These are phyloP conservation scores for Wickerhamia fluorescens DNA, from an alignment of 805 yeast species.

Conservation along the genomic window DNA sequence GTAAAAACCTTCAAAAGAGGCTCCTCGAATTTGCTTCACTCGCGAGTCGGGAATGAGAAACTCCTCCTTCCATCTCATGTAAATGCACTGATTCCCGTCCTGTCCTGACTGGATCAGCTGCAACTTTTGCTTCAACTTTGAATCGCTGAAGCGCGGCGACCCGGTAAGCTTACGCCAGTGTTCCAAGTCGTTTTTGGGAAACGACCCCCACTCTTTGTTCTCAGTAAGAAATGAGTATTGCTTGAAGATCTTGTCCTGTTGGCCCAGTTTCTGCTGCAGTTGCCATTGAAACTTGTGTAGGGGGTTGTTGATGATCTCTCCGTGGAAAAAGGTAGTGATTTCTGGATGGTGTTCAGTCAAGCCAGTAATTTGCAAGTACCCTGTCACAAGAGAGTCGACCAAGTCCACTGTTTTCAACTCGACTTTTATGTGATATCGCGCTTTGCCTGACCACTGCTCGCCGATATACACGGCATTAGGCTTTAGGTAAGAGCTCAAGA, in stretches of 20 bases:
- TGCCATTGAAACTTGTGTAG: constrained; percentile 18
- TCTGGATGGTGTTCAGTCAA: constrained; percentile 55
- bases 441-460: constrained; percentile 61
- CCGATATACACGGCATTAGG: constrained; percentile 62
- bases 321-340: constrained; percentile 65
- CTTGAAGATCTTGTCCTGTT: constrained; percentile 9
- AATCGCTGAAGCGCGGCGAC: constrained; percentile 43
- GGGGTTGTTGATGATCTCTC: constrained; percentile 58
- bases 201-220: constrained; percentile 51
- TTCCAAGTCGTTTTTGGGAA: constrained; percentile 36
- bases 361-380: constrained; percentile 60
- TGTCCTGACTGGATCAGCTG: constrained; percentile 22
- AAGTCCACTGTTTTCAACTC: constrained; percentile 67
- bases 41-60: constrained; percentile 76
- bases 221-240: constrained; percentile 50
- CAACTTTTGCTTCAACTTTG: constrained; percentile 20
- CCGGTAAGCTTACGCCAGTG: constrained; percentile 45
- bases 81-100: constrained; percentile 37
- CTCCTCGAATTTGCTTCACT: constrained; percentile 56
- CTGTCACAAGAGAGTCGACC: constrained; percentile 37
- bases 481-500: constrained; percentile 42
- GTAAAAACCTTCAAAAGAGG: constrained; percentile 90
- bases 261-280: constrained; percentile 3
- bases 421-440: constrained; percentile 60
- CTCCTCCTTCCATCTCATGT: constrained; percentile 94